Conservation (phyloP, 768 basidiomycete species). For the Termitomyces sp. region DNA sequence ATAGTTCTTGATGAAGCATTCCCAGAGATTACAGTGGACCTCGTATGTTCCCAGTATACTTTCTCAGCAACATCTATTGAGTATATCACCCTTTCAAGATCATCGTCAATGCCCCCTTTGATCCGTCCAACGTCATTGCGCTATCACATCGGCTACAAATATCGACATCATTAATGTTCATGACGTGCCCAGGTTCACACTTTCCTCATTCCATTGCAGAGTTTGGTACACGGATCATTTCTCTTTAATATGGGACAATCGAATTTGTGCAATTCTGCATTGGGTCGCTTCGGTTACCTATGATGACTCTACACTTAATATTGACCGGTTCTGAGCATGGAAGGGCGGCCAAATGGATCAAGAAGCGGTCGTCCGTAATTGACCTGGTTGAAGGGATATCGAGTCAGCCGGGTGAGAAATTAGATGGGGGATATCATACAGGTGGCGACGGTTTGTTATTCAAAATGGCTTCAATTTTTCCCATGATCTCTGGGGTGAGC, state of each 20-base stretch:
- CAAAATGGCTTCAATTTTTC: slow-evolving; percentile 57
- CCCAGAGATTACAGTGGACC: slow-evolving; percentile 57
- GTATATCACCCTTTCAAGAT: slow-evolving; percentile 25
- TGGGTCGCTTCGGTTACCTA: neutral
- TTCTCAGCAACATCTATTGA: neutral
- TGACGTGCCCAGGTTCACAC: slow-evolving; percentile 47
- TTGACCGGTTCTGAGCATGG: neutral
- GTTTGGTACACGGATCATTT: slow-evolving; percentile 47
- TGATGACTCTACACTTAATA: neutral
- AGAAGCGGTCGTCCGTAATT: slow-evolving; percentile 3
- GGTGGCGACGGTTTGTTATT: slow-evolving; percentile 35
- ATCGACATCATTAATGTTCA: slow-evolving; percentile 55
- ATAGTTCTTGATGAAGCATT: slow-evolving; percentile 58
- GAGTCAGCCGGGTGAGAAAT: neutral
- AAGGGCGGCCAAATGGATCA: slow-evolving; percentile 1
- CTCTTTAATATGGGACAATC: slow-evolving; percentile 16
- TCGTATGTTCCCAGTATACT: slow-evolving; percentile 30
- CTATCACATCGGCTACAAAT: slow-evolving; percentile 43
- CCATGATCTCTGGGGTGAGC: slow-evolving; percentile 52
- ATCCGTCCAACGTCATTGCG: slow-evolving; percentile 40
- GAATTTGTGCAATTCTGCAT: neutral
- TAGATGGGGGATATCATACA: slow-evolving; percentile 16
- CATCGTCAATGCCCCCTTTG: slow-evolving; percentile 37
- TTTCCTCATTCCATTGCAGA: slow-evolving; percentile 40
- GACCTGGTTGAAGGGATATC: neutral